A percentile compares a stretch with the other conserved stretches of the same genome.
phyloP scores from a whole-genome alignment of 2,329 filamentous ascomycete genomes.

The Pyrenochaeta sp. region DNA sequence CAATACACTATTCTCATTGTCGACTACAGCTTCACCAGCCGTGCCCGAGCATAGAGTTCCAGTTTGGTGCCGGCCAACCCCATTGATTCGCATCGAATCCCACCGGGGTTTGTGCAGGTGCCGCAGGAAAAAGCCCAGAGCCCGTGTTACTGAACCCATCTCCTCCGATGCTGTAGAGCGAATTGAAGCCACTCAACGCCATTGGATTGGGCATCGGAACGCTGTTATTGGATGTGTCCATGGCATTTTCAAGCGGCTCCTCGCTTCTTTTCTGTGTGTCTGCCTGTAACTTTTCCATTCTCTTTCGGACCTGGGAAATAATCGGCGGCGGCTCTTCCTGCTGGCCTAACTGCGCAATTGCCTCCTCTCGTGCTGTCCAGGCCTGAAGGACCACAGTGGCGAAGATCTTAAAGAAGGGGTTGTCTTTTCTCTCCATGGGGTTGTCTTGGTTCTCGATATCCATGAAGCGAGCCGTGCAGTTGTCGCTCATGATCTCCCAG shows the following conservation, averaged over 20 bases:
- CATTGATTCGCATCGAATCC: conserved; percentile 9
- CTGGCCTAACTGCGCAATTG: not conserved
- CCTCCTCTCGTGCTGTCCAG: conserved; percentile 26
- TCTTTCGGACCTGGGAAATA: conserved; percentile 8
- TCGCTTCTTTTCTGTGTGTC: not conserved
- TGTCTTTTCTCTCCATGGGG: conserved; percentile 24
- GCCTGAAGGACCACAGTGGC: conserved; percentile 66
- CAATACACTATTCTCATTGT: too few species aligned
- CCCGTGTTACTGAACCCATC: not conserved
- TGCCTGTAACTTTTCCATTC: conserved; percentile 3
- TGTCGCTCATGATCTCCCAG: conserved; percentile 59
- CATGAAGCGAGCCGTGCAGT: conserved; percentile 52
- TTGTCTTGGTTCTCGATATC: conserved; percentile 24
- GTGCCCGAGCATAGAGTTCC: conserved; percentile 10
- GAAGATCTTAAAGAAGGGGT: conserved; percentile 53
- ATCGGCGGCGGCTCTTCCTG: conserved; percentile 13
- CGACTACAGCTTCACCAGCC: conserved; percentile 8
- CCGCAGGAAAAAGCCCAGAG: not conserved
- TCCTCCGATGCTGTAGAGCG: not conserved
- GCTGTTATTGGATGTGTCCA: not conserved
- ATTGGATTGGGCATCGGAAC: not conserved
- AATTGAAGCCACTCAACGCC: conserved; percentile 3
- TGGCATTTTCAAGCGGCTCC: not conserved
- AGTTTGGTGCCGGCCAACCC: conserved; percentile 12
- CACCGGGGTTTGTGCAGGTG: conserved; percentile 3